These are phyloP conservation scores for Chlorella sp. DNA, from an alignment of 139 green algal genomes.

Conservation along the genomic window DNA sequence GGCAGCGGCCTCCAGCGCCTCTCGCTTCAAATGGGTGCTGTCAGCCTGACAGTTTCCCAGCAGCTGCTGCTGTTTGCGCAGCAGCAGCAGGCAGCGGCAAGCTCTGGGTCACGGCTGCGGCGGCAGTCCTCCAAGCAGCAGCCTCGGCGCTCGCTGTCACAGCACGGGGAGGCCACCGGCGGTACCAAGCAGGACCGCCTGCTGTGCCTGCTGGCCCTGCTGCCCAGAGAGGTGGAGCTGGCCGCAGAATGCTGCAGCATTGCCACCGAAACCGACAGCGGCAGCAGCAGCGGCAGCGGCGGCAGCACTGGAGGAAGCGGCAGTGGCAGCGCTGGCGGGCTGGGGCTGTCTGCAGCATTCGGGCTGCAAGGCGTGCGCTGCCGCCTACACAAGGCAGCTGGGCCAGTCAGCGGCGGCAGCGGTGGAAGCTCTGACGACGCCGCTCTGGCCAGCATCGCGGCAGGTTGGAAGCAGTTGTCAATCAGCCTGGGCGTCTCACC, in stretches of 20 bases:
- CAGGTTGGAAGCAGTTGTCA: slow-evolving; percentile 19
- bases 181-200: background rate
- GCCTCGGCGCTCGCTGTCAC: background rate
- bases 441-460: background rate
- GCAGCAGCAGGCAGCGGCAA: background rate
- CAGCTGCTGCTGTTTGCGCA: background rate
- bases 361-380: background rate
- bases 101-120: background rate
- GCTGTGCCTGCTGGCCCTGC: slow-evolving; percentile 4
- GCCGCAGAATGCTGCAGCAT: background rate
- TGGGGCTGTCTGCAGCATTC: background rate
- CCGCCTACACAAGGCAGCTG: background rate
- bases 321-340: background rate
- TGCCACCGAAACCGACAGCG: background rate
- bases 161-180: too few species aligned
- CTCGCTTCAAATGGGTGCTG: background rate
- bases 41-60: background rate
- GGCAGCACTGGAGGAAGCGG: background rate
- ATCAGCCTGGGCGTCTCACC: background rate
- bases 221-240: background rate
- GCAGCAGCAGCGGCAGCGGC: background rate
- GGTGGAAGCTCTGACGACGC: background rate
- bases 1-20: background rate
- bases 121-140: background rate
- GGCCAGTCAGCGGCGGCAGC: background rate